Base-by-base conservation (phyloP, 1,139 yeast species). In the Lodderomyces beijingensis region DNA sequence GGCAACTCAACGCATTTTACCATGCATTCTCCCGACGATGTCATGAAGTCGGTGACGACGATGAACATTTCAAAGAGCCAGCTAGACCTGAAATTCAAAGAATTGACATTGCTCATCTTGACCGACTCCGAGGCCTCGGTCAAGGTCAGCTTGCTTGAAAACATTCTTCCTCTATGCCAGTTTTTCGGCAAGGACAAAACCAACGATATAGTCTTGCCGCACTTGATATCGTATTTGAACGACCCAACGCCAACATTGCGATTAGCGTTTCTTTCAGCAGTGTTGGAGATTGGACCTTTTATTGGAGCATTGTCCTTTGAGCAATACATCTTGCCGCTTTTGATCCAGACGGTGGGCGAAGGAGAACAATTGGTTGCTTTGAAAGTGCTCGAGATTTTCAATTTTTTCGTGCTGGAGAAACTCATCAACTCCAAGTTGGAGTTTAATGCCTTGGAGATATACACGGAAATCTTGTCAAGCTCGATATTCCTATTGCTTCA, bases 111-210 rank as follows among this genome's bases (percentile, higher is more conserved):
- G 13, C 59, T 70, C 1, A 55, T 89, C 10, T 59, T 93, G 32
- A 84, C 95, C 0, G 96, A 88, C 47, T 55, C 67, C 4, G 77
- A 73, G 37, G 57, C 82, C 0, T 62, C 69, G 33, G 95, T 89
- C 0, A 77, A 84, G 41, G 71, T 85, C 23, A 73, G 94, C 0
- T 56, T 91, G 12, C 64, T 93, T 31, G 59, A 68, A 27, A 76
- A 83, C 39, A 79, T 89, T 14, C 62, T 82, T 9, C 86, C 91
- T 0, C 57, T 93, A 5, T 86, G 96, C 47, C 68, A 79, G 14
- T 84, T 82, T 42, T 81, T 93, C 52, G 96, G 96, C 0, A 77
- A 81, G 32, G 95, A 87, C 34, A 83, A 78, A 45, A 83, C 96
- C 0, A 88, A 85, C 50, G 97, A 93, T 54, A 67, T 89, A 27